Evolutionary conservation across 225 moss, liverwort and hornwort genomes (phyloP).

Genomic region (Bryum argenteum): DNA sequence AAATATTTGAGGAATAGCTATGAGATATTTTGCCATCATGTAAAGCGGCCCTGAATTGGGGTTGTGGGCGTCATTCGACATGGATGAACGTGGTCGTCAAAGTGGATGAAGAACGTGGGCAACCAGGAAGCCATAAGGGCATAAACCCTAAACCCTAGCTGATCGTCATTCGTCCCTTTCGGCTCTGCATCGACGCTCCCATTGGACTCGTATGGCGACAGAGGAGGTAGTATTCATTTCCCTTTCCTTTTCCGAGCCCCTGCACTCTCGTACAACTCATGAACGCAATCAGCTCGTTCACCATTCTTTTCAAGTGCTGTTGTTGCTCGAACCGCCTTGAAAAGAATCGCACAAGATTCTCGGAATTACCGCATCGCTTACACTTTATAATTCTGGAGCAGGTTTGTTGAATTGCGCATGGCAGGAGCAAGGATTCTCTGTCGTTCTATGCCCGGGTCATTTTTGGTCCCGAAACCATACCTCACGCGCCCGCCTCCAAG

Average conservation of each 20-base stretch:
- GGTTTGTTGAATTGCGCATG: constrained; percentile 52
- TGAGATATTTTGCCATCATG: no score
- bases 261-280: neutral
- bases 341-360: neutral
- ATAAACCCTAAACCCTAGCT: constrained; percentile 24
- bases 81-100: neutral
- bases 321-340: neutral
- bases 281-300: neutral
- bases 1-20: no score
- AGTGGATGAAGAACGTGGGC: neutral
- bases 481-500: constrained; percentile 25
- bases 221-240: constrained; percentile 14
- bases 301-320: no score
- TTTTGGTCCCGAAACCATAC: constrained; percentile 37
- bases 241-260: neutral
- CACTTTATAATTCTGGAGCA: constrained; percentile 18
- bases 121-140: neutral
- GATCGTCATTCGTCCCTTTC: neutral
- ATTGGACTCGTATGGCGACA: constrained; percentile 13
- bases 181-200: constrained; percentile 8
- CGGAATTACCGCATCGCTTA: neutral
- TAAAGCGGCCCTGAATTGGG: no score
- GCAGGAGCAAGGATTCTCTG: constrained; percentile 58
- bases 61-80: no score
- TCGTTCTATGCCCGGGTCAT: constrained; percentile 55